Evolutionary conservation across 176 grass and related monocot species (phyloP).

Genomic region (Dactylis glomerata): DNA sequence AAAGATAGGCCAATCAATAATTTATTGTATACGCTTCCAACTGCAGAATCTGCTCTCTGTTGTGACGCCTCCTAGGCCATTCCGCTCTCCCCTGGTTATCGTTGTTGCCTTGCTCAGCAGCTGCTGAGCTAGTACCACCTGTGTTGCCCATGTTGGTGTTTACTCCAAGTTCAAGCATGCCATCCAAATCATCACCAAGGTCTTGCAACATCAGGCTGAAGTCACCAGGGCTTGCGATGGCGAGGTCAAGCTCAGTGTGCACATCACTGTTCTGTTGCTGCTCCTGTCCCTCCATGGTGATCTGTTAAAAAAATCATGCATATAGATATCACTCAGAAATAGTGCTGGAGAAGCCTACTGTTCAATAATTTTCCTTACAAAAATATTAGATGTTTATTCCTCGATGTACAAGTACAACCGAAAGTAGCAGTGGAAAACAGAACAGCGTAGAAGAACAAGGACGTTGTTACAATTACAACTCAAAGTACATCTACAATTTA

Average conservation of each 20-base stretch:
- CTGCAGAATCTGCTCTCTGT: not conserved
- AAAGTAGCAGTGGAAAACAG: not conserved
- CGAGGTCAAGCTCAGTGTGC: not conserved
- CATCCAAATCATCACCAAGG: not conserved
- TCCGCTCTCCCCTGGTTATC: not conserved
- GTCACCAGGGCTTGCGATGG: not conserved
- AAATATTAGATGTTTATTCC: not conserved
- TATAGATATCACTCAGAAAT: not conserved
- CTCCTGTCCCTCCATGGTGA: not conserved
- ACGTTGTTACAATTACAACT: not conserved
- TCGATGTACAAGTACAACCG: not conserved
- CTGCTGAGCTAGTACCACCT: not conserved
- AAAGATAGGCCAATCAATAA: too few relatives aligned
- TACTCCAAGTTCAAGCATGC: not conserved
- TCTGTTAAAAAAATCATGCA: not conserved
- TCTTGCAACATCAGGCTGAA: not conserved
- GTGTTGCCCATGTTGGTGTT: not conserved
- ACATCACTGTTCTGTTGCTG: not conserved
- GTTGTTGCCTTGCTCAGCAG: not conserved
- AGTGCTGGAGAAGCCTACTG: not conserved
- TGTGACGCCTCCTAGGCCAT: not conserved
- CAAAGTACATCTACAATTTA: not conserved
- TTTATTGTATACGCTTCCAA: slow-evolving; percentile 14
- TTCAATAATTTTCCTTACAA: too few relatives aligned
- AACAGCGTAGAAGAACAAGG: not conserved